These are phyloP conservation scores for Trichoderma harzianum DNA, from an alignment of 2,329 filamentous ascomycete genomes.

Conservation along the genomic window DNA sequence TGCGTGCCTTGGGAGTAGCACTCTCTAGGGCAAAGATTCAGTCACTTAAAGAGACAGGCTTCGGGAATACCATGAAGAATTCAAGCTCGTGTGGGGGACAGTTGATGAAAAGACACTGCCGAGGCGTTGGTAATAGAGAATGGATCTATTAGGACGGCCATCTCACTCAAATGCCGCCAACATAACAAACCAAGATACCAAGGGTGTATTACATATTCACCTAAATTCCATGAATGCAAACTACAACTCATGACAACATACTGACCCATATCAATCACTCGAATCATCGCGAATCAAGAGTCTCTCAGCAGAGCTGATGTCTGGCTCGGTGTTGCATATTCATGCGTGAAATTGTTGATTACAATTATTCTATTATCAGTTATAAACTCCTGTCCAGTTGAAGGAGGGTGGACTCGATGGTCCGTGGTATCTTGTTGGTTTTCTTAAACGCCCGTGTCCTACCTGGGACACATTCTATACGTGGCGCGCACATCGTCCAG, in stretches of 20 bases:
- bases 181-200: neutral
- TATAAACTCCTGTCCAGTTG: conserved; percentile 4
- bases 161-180: neutral
- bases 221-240: neutral
- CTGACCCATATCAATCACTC: neutral
- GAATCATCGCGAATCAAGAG: neutral
- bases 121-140: neutral
- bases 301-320: neutral
- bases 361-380: conserved; percentile 17
- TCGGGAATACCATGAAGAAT: neutral
- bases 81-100: neutral
- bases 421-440: conserved; percentile 23
- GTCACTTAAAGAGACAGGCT: neutral
- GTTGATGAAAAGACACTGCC: neutral
- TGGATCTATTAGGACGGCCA: neutral
- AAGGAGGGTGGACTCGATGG: conserved; percentile 1
- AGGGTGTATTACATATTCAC: neutral
- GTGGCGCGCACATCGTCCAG: conserved; percentile 17
- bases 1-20: neutral
- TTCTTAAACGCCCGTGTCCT: conserved; percentile 23
- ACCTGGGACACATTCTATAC: conserved; percentile 23
- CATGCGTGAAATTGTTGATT: conserved; percentile 15
- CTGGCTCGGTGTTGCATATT: neutral
- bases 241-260: neutral
- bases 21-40: neutral